Evolutionary conservation across 495 filamentous ascomycete species (phyloP).

Genomic region (Hypoxylon lienhwacheense): DNA sequence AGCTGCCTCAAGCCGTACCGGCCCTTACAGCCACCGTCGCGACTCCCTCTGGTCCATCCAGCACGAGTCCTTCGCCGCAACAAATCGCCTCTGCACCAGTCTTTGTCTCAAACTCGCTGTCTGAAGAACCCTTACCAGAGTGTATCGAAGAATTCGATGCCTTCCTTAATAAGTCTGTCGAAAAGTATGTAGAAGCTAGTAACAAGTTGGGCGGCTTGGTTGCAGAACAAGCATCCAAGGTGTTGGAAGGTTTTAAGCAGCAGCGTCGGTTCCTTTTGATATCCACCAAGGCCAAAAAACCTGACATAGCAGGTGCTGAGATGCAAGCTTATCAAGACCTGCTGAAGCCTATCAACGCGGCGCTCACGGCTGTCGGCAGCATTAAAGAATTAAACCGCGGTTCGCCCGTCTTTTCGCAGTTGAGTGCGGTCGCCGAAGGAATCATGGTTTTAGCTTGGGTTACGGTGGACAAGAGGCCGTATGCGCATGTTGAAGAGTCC

Average conservation of each 20-base stretch:
- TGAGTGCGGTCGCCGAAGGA: constrained; percentile 85
- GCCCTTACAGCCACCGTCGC: constrained; percentile 42
- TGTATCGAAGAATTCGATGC: constrained; percentile 83
- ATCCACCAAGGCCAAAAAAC: constrained; percentile 90
- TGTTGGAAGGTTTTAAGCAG: constrained; percentile 65
- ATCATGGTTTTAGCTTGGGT: constrained; percentile 87
- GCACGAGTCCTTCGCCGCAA: constrained; percentile 38
- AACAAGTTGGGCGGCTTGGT: constrained; percentile 74
- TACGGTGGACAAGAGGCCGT: constrained; percentile 73
- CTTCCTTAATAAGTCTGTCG: constrained; percentile 73
- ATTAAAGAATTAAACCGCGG: constrained; percentile 77
- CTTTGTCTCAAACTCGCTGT: constrained; percentile 39
- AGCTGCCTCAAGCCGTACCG: constrained; percentile 54
- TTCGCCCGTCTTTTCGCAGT: constrained; percentile 70
- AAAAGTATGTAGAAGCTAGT: constrained; percentile 76
- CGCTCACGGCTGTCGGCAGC: constrained; percentile 72
- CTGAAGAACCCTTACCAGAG: constrained; percentile 66
- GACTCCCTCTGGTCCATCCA: constrained; percentile 36
- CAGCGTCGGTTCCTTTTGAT: constrained; percentile 86
- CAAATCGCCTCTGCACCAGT: constrained; percentile 39
- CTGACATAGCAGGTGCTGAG: constrained; percentile 65
- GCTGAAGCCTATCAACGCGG: constrained; percentile 78
- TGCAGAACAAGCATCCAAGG: constrained; percentile 65
- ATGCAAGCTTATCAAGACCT: constrained; percentile 66
- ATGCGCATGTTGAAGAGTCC: constrained; percentile 76